These are phyloP conservation scores for Penicillium sp. DNA, from an alignment of 2,329 filamentous ascomycete species.

Conservation along the genomic window DNA sequence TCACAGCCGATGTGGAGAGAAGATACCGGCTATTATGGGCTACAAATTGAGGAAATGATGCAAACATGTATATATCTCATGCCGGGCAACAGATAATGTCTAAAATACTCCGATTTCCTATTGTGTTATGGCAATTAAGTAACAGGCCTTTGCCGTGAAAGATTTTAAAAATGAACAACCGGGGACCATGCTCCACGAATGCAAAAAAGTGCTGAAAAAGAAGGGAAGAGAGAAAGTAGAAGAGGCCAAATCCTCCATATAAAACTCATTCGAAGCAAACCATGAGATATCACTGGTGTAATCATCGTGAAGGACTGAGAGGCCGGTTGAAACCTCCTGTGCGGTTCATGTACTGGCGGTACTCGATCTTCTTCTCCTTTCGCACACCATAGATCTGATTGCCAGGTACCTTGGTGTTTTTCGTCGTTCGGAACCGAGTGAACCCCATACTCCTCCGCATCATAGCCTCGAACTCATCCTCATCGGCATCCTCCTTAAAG, in stretches of 20 bases:
- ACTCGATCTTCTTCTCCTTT: conserved; percentile 94
- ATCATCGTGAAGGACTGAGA: conserved; percentile 50
- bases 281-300: background rate
- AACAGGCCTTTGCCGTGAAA: conserved; percentile 12
- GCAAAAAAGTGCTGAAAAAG: conserved; percentile 29
- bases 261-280: conserved; percentile 5
- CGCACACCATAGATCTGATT: conserved; percentile 82
- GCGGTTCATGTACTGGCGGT: conserved; percentile 88
- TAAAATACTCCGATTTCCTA: conserved; percentile 4
- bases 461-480: conserved; percentile 69
- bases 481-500: conserved; percentile 55
- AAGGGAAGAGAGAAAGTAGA: conserved; percentile 12
- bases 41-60: background rate
- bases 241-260: background rate
- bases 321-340: conserved; percentile 55
- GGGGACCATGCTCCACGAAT: conserved; percentile 35
- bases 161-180: conserved; percentile 15
- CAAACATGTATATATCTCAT: background rate
- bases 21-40: background rate
- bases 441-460: conserved; percentile 94
- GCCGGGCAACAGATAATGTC: background rate
- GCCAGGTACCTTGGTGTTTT: conserved; percentile 83
- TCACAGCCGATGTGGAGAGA: conserved; percentile 27
- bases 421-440: conserved; percentile 80
- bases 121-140: conserved; percentile 8